A percentile compares a stretch with the other conserved stretches of the same genome.
Conservation (phyloP, 2,329 filamentous ascomycete species). For the Diaporthe humulicola region DNA sequence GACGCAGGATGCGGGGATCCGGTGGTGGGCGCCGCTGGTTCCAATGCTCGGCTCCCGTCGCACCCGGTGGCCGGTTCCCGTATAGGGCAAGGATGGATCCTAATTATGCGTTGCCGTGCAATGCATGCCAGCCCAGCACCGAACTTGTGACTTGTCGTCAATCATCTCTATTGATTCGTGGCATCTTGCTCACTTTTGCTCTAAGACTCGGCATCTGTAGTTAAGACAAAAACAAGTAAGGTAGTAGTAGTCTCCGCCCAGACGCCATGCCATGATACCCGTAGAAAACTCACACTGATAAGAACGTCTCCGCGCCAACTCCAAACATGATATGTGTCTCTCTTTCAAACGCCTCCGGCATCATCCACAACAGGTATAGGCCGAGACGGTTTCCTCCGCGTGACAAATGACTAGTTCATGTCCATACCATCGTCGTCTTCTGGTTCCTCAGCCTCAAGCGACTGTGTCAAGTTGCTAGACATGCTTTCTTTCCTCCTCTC, state of each 20-base stretch:
- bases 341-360: neutral
- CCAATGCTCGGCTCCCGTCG: conserved; percentile 4
- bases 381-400: conserved; percentile 17
- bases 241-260: conserved; percentile 6
- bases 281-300: neutral
- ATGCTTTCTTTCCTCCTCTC: conserved; percentile 70
- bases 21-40: conserved; percentile 11
- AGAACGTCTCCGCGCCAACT: conserved; percentile 4
- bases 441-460: conserved; percentile 69
- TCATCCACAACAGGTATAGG: neutral
- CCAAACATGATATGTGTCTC: neutral
- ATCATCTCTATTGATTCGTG: conserved; percentile 28
- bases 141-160: conserved; percentile 4
- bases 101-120: conserved; percentile 24
- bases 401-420: conserved; percentile 54
- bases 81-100: conserved; percentile 19
- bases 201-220: conserved; percentile 19
- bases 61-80: conserved; percentile 19
- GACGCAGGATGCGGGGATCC: conserved; percentile 9
- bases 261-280: conserved; percentile 39
- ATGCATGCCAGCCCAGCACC: conserved; percentile 10
- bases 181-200: conserved; percentile 14
- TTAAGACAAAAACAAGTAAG: conserved; percentile 11
- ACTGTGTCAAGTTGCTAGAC: conserved; percentile 70
- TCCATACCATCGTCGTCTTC: conserved; percentile 74